A percentile compares a stretch with the other conserved stretches of the same genome.
Evolutionary conservation across 768 basidiomycete genomes (phyloP).

Genomic region (Phlegmacium glaucopus): DNA sequence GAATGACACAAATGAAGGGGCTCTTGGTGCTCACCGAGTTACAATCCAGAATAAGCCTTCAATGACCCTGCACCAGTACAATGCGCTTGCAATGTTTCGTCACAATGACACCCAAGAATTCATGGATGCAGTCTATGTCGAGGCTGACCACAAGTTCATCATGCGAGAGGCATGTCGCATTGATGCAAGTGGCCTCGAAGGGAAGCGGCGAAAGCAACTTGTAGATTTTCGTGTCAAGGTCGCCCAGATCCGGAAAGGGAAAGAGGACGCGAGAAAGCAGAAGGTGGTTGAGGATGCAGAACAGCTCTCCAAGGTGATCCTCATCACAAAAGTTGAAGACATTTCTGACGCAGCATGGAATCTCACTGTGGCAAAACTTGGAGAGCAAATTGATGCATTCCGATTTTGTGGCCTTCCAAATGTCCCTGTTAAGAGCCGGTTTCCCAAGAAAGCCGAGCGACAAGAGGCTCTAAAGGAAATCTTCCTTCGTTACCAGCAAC

Average conservation of each 20-base stretch:
- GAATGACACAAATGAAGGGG: no score
- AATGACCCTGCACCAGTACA: conserved; percentile 17
- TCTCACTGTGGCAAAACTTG: background rate
- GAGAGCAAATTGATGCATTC: background rate
- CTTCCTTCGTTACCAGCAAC: background rate
- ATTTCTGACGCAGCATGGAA: no score
- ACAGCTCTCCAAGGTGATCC: background rate
- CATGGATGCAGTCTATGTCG: conserved; percentile 12
- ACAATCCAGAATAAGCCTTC: conserved; percentile 13
- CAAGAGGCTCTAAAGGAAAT: background rate
- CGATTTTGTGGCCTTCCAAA: background rate
- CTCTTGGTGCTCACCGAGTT: conserved; percentile 17
- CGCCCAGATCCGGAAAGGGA: background rate
- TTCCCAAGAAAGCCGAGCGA: background rate
- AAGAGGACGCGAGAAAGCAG: background rate
- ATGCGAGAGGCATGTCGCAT: background rate
- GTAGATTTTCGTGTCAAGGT: background rate
- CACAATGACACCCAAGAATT: conserved; percentile 20
- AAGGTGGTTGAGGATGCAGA: background rate
- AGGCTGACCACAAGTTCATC: background rate
- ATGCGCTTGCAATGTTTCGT: conserved; percentile 18
- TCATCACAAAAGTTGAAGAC: background rate
- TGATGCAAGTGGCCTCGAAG: background rate
- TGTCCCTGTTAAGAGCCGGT: background rate
- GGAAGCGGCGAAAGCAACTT: background rate